A percentile compares a stretch with the other conserved stretches of the same genome.
phyloP scores from a whole-genome alignment of 1,139 yeast species.

The Schwanniomyces etchellsii region DNA sequence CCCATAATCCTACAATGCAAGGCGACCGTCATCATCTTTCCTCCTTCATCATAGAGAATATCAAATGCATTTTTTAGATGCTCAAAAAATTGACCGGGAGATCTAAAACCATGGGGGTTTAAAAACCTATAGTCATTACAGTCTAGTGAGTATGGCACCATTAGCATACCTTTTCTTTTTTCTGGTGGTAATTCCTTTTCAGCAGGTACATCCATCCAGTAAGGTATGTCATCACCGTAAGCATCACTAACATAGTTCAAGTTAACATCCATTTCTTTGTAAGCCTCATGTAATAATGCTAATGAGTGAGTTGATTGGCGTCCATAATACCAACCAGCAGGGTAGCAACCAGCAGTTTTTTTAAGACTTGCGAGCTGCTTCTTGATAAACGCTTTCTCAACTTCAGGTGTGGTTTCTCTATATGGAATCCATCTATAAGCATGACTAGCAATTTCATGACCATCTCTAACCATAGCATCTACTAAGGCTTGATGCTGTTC shows the following conservation, averaged over 20 bases:
- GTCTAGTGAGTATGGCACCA: constrained; percentile 13
- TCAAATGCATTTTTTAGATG: constrained; percentile 30
- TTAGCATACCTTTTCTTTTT: constrained; percentile 12
- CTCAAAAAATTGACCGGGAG: too few species aligned
- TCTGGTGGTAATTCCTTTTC: constrained; percentile 11
- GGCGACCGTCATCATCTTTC: constrained; percentile 31
- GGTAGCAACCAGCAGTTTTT: constrained; percentile 10
- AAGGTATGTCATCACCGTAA: constrained; percentile 15
- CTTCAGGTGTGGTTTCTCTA: constrained; percentile 12
- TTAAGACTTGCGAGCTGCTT: constrained; percentile 11
- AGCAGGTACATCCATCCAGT: constrained; percentile 14
- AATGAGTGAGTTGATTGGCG: constrained; percentile 13
- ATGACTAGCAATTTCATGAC: constrained; percentile 34
- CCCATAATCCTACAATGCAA: constrained; percentile 31
- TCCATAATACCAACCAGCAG: constrained; percentile 15
- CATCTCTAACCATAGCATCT: constrained; percentile 27
- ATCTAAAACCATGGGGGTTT: too few species aligned
- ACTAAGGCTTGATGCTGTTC: constrained; percentile 23
- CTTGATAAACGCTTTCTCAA: constrained; percentile 13
- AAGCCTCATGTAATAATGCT: constrained; percentile 12
- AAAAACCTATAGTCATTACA: too few species aligned
- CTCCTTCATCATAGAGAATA: constrained; percentile 29
- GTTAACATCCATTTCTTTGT: constrained; percentile 10
- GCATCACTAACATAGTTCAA: constrained; percentile 13
- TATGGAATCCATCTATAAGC: constrained; percentile 33